phyloP scores from a whole-genome alignment of 192 early-diverging fungal genomes.

The Physocladia obscura region DNA sequence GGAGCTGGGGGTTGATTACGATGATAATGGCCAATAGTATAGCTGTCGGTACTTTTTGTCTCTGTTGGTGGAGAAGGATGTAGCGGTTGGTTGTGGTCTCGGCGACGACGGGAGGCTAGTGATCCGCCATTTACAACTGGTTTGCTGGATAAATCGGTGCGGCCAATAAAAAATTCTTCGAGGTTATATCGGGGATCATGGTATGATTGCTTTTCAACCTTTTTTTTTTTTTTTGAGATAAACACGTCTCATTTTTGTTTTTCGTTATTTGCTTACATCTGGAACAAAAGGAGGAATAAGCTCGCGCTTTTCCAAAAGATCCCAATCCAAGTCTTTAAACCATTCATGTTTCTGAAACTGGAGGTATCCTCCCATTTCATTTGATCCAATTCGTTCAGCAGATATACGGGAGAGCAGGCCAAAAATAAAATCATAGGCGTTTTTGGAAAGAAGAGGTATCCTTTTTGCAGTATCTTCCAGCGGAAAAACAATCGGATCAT shows the following conservation, averaged over 20 bases:
- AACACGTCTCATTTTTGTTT: constrained; percentile 22
- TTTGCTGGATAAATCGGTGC: neutral
- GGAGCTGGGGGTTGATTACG: too few relatives aligned
- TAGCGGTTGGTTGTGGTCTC: too few relatives aligned
- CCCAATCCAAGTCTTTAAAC: constrained; percentile 78
- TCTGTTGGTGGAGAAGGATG: too few relatives aligned
- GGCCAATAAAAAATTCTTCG: constrained; percentile 53
- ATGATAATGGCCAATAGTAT: too few relatives aligned
- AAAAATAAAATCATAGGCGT: constrained; percentile 44
- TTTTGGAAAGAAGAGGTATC: neutral
- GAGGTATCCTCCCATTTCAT: constrained; percentile 34
- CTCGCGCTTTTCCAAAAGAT: constrained; percentile 66
- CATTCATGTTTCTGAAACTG: constrained; percentile 74
- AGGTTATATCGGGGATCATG: constrained; percentile 76
- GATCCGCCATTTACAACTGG: constrained; percentile 1
- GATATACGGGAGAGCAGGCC: constrained; percentile 37
- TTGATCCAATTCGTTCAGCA: constrained; percentile 42
- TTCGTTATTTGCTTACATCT: too few relatives aligned
- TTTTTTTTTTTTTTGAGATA: neutral
- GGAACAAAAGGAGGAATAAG: constrained; percentile 81
- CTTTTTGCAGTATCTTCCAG: constrained; percentile 40
- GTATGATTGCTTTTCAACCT: constrained; percentile 43
- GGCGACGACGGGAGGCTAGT: neutral
- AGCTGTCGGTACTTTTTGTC: too few relatives aligned
- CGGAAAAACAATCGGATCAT: constrained; percentile 60